Evolutionary conservation across 1,284 basidiomycete genomes (phyloP).

Genomic region (Phellopilus nigrolimitatus): DNA sequence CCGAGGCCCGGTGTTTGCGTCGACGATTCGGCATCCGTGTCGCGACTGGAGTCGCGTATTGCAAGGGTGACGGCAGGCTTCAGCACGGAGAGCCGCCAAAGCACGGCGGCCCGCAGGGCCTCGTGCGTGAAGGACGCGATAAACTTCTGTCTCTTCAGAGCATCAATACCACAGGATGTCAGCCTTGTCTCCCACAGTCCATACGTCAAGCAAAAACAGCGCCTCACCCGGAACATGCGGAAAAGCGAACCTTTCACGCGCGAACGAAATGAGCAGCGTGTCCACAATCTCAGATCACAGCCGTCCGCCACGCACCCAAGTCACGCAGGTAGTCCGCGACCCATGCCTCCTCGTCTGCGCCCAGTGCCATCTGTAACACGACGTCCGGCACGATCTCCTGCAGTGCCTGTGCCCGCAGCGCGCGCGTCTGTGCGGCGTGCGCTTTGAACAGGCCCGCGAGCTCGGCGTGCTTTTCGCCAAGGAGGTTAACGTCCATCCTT

Average conservation of each 20-base stretch:
- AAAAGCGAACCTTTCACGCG: slow-evolving; percentile 47
- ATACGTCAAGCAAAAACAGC: slow-evolving; percentile 17
- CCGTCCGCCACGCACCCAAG: slow-evolving; percentile 40
- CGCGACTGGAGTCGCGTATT: neutral
- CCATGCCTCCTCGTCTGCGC: slow-evolving; percentile 42
- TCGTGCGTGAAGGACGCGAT: slow-evolving; percentile 59
- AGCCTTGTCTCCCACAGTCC: too few species aligned
- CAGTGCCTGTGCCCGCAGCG: slow-evolving; percentile 29
- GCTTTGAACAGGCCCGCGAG: slow-evolving; percentile 9
- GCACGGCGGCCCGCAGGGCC: slow-evolving; percentile 47
- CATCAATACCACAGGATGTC: slow-evolving; percentile 20
- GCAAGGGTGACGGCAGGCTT: slow-evolving; percentile 31
- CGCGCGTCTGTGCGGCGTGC: neutral
- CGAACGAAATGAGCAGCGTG: neutral
- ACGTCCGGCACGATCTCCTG: slow-evolving; percentile 56
- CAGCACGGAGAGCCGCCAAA: slow-evolving; percentile 54
- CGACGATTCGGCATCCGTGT: neutral
- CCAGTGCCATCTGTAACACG: slow-evolving; percentile 49
- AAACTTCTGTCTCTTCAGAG: slow-evolving; percentile 58
- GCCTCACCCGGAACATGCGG: slow-evolving; percentile 57
- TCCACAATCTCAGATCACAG: neutral
- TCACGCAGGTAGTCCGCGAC: slow-evolving; percentile 59
- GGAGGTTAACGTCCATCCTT: too few species aligned
- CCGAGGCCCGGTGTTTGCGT: slow-evolving; percentile 26
- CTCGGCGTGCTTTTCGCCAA: slow-evolving; percentile 1